Base-by-base conservation (phyloP, 345 rosid genomes). In the Laguncularia racemosa region DNA sequence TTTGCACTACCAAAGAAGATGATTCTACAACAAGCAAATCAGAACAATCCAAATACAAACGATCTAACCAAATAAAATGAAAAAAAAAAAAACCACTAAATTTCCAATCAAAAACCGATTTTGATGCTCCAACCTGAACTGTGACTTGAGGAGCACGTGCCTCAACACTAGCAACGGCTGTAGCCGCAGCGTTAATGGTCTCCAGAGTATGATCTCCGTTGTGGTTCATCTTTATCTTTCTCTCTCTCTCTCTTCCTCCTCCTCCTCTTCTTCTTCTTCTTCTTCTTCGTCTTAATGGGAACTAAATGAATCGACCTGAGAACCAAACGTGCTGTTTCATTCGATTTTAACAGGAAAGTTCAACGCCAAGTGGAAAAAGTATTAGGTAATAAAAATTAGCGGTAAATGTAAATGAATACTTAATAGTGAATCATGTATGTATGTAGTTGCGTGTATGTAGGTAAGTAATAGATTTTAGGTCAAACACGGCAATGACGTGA, bases 161-260 rank as follows among this genome's bases (percentile, higher is more conserved):
- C 75, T 82, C 89, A 48, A 82, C 82, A 14, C 85, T 81, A n/a
- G 88, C 88, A 69, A 93, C 76, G 73, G 89, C 95, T 15, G 85
- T 70, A 67, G 96, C 97, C 60, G 97, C 97, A 19, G 97, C 96
- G 88, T 70, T 78, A 48, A 93, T 72, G 38, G 95, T 89, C 33
- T 83, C 88, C 46, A 83, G 57, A 55, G 80, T 33, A 33, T 33
- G 40, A 33, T 33, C 40, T 33, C 40, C 73, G 72, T 70, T 76
- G 74, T 52, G 63, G 54, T 78, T 71, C 21, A 76, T 50, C 28
- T 74, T 78, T 56, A 72, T 64, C 72, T 67, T 65, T 52, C 10
- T 33, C 40, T 33, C 26, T 33, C 40, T 33, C 26, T 74, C 91
- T 81, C 89, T 78, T 85, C 70, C 64, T 61, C 19, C 46, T 14